phyloP scores from a whole-genome alignment of 441 rosid species.

The Lepidium campestre region DNA sequence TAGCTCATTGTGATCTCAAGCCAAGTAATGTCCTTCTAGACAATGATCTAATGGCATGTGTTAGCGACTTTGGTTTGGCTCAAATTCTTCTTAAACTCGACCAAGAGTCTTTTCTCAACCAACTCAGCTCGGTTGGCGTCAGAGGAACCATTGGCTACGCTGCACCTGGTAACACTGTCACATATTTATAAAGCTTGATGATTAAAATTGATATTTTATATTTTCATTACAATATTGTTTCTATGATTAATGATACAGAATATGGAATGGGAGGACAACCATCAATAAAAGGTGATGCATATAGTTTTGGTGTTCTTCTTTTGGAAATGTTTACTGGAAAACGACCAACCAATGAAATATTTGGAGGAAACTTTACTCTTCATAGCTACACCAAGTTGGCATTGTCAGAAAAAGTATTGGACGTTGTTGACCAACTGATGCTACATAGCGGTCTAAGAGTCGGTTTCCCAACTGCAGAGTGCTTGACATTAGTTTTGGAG shows the following conservation, averaged over 20 bases:
- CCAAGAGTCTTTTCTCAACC: background rate
- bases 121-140: background rate
- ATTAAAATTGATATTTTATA: background rate
- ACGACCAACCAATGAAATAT: background rate
- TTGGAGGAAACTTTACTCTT: background rate
- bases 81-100: background rate
- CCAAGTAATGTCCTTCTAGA: conserved; percentile 21
- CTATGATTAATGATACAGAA: background rate
- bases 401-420: background rate
- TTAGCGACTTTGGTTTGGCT: conserved; percentile 18
- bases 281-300: background rate
- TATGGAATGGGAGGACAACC: conserved; percentile 8
- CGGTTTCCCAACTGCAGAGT: background rate
- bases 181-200: background rate
- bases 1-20: conserved; percentile 15
- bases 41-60: conserved; percentile 3
- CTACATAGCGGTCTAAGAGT: background rate
- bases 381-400: background rate
- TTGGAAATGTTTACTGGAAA: background rate
- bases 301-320: background rate
- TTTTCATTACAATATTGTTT: background rate
- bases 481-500: background rate
- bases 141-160: background rate
- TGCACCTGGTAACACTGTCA: conserved; percentile 17
- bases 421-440: background rate